A percentile compares a stretch with the other conserved stretches of the same genome.
Conservation (phyloP, 495 filamentous ascomycete species). For the Daldinia bambusicola region DNA sequence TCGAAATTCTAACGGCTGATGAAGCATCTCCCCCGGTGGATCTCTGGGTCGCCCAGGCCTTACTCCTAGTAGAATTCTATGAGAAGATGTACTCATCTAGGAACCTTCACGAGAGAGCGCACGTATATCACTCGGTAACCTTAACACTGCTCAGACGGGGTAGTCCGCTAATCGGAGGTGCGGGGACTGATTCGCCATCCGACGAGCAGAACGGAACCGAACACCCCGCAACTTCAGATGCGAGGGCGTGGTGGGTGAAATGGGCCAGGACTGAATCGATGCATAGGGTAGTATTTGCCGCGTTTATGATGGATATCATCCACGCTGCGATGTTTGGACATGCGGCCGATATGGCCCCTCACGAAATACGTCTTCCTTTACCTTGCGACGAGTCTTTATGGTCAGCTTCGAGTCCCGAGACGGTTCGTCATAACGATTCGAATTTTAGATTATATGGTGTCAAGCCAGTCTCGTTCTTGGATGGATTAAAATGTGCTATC, state of each 20-base stretch:
- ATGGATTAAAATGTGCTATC: slow-evolving; percentile 87
- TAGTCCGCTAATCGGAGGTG: slow-evolving; percentile 87
- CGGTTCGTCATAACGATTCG: slow-evolving; percentile 84
- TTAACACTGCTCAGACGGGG: slow-evolving; percentile 92
- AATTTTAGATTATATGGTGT: slow-evolving; percentile 85
- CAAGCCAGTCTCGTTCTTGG: slow-evolving; percentile 85
- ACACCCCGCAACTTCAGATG: slow-evolving; percentile 58
- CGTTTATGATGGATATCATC: slow-evolving; percentile 92
- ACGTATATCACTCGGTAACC: slow-evolving; percentile 96
- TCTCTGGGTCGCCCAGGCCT: slow-evolving; percentile 92
- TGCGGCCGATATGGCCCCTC: slow-evolving; percentile 93
- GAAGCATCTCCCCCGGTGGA: slow-evolving; percentile 91
- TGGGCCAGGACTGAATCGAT: slow-evolving; percentile 97
- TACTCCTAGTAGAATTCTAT: slow-evolving; percentile 89
- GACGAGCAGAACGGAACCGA: slow-evolving; percentile 70
- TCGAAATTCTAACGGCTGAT: slow-evolving; percentile 84
- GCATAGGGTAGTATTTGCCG: slow-evolving; percentile 89
- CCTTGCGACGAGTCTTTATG: slow-evolving; percentile 95
- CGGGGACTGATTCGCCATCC: slow-evolving; percentile 88
- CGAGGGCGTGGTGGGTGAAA: slow-evolving; percentile 90
- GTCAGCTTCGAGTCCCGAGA: slow-evolving; percentile 87
- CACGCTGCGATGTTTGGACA: slow-evolving; percentile 99
- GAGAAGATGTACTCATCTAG: slow-evolving; percentile 96
- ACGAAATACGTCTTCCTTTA: slow-evolving; percentile 92
- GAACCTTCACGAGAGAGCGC: slow-evolving; percentile 88